Base-by-base conservation (phyloP, 495 filamentous ascomycete genomes). In the Xylaria scruposa region DNA sequence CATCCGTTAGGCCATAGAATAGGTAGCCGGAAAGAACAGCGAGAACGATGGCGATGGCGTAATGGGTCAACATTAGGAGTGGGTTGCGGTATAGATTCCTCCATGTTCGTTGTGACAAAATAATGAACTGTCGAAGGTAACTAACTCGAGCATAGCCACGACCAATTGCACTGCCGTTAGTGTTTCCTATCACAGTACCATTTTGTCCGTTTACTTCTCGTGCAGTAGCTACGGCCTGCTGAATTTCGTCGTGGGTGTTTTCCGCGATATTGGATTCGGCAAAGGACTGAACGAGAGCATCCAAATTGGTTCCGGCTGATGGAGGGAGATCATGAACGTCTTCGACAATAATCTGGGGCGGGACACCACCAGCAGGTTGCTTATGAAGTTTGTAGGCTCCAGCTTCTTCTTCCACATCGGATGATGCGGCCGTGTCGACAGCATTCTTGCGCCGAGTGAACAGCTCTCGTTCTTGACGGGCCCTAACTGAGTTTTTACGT, bases 21-120 rank as follows among this genome's bases (percentile, higher is more conserved):
- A 99, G 89, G 79, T 91, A 98, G 21, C 96, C 96, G 42, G 94
- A 94, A 63, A 99, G 90, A 33, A 97, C 95, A 21, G 95, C 96
- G 15, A 99, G 88, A 1, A 98, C 26, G 72, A 99, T 98, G 26
- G 96, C 93, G 74, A 98, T 98, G n/a, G 95, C 95, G 79, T 99
- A 99, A 83, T 99, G 96, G 0, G 97, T 97, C 60, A 99, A 88
- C 96, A 99, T 99, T 58, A 99, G 84, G 90, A 98, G 94, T 21
- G 96, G 96, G 80, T 99, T 98, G 49, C 96, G 90, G 83, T 99
- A 98, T 3, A 99, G 90, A 76, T 99, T 99, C 71, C 91, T 92
- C 97, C 97, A 98, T 0, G 97, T 99, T 38, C 96, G 89, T 74
- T 90, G 87, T 8, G 94, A 97, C 31, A 99, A 85, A 74, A 99